Conservation (phyloP, 2,329 filamentous ascomycete genomes). For the Penicillium janthinellum region DNA sequence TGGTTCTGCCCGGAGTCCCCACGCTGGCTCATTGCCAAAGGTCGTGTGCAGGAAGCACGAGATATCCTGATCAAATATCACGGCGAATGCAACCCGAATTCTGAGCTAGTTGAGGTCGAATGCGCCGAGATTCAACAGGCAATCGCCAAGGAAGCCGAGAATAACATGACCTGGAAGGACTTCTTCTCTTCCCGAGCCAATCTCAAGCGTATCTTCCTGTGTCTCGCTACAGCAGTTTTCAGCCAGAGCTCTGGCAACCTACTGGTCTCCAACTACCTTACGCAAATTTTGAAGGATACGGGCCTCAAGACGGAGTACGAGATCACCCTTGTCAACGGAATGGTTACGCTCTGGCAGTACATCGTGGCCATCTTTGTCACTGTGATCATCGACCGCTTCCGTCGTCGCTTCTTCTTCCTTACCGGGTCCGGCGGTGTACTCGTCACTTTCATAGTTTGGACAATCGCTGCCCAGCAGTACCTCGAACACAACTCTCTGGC, state of each 20-base stretch:
- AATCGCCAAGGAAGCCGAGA: slow-evolving; percentile 48
- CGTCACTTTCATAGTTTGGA: slow-evolving; percentile 52
- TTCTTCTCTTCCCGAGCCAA: slow-evolving; percentile 46
- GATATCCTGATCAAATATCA: slow-evolving; percentile 57
- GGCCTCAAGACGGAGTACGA: slow-evolving; percentile 43
- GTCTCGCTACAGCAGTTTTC: slow-evolving; percentile 45
- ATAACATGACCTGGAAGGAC: slow-evolving; percentile 48
- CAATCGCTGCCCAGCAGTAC: slow-evolving; percentile 52
- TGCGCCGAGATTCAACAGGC: slow-evolving; percentile 54
- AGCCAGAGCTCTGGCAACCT: slow-evolving; percentile 47
- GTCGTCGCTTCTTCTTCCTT: slow-evolving; percentile 45
- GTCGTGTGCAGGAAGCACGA: slow-evolving; percentile 53
- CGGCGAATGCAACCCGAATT: slow-evolving; percentile 50
- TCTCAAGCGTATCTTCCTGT: slow-evolving; percentile 45
- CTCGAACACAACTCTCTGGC: slow-evolving; percentile 27
- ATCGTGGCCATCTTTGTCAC: slow-evolving; percentile 46
- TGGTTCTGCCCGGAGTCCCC: slow-evolving; percentile 63
- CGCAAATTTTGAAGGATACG: slow-evolving; percentile 40
- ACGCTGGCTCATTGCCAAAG: slow-evolving; percentile 59
- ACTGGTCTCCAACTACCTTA: slow-evolving; percentile 49
- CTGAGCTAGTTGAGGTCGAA: slow-evolving; percentile 52
- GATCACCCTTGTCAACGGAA: slow-evolving; percentile 44
- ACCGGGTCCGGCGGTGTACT: slow-evolving; percentile 41
- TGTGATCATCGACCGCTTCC: slow-evolving; percentile 37
- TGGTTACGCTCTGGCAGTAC: slow-evolving; percentile 47